A percentile compares a stretch with the other conserved stretches of the same genome.
These are phyloP conservation scores for Prunus davidiana DNA, from an alignment of 306 rosid species.

Conservation along the genomic window DNA sequence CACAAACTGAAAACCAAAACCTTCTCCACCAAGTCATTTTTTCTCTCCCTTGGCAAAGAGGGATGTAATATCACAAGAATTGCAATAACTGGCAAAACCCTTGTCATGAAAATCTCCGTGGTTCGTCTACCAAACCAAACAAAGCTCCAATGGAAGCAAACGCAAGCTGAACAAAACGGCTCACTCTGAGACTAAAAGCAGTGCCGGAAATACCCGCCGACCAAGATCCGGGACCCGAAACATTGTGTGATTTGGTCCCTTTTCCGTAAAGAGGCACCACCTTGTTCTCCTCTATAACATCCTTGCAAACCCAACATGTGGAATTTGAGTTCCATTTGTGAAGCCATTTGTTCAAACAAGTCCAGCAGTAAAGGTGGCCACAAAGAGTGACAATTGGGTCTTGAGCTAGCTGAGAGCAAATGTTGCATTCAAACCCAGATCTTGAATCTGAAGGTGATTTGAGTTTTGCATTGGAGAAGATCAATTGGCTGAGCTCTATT, in stretches of 20 bases:
- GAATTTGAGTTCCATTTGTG: constrained; percentile 3
- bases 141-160: not conserved
- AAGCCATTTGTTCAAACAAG: constrained; percentile 11
- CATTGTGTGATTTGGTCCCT: not conserved
- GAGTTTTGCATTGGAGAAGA: constrained; percentile 5
- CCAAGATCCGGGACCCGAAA: not conserved
- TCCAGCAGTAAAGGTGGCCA: constrained; percentile 18
- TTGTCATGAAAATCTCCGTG: constrained; percentile 5
- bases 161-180: not conserved
- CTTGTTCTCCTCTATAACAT: constrained; percentile 2
- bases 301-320: not conserved
- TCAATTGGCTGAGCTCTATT: constrained; percentile 9
- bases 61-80: constrained; percentile 12
- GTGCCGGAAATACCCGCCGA: not conserved
- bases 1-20: constrained; percentile 12
- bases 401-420: not conserved
- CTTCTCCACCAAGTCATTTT: constrained; percentile 7
- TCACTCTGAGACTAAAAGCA: not conserved
- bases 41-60: constrained; percentile 6
- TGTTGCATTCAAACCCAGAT: not conserved
- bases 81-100: not conserved
- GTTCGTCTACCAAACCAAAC: not conserved
- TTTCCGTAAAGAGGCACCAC: constrained; percentile 5
- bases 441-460: not conserved
- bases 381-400: constrained; percentile 4